These are phyloP conservation scores for Zygoascus meyerae DNA, from an alignment of 1,139 yeast species.

Conservation along the genomic window DNA sequence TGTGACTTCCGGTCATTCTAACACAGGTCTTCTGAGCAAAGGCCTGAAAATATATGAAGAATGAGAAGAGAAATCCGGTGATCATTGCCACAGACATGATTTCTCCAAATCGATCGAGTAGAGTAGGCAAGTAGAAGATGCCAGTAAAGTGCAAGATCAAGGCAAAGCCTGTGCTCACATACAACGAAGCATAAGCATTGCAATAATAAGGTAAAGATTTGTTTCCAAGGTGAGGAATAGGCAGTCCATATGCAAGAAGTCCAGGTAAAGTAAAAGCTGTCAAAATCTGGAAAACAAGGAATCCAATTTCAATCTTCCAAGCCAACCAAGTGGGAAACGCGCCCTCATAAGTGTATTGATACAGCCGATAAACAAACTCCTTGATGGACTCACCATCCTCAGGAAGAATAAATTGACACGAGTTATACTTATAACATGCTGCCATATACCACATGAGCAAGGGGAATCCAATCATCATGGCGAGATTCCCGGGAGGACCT, in stretches of 20 bases:
- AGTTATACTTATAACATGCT: slow-evolving; percentile 78
- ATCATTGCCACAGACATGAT: slow-evolving; percentile 88
- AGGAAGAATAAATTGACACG: slow-evolving; percentile 70
- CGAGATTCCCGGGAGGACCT: slow-evolving; percentile 84
- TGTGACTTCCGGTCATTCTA: slow-evolving; percentile 83
- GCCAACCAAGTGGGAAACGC: slow-evolving; percentile 68
- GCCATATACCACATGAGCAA: slow-evolving; percentile 94
- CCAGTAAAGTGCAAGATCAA: slow-evolving; percentile 66
- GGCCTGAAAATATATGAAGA: slow-evolving; percentile 58
- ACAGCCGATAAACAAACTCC: slow-evolving; percentile 47
- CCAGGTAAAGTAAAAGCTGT: slow-evolving; percentile 92
- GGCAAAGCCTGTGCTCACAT: slow-evolving; percentile 55
- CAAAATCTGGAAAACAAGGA: slow-evolving; percentile 61
- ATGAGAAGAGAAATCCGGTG: slow-evolving; percentile 67
- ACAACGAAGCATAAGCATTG: slow-evolving; percentile 83
- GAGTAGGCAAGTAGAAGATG: slow-evolving; percentile 61
- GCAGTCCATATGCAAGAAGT: slow-evolving; percentile 90
- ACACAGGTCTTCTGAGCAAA: slow-evolving; percentile 47
- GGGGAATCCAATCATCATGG: slow-evolving; percentile 95
- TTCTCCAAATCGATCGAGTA: slow-evolving; percentile 79
- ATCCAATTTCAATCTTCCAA: slow-evolving; percentile 65
- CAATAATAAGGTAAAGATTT: slow-evolving; percentile 87
- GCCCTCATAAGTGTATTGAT: slow-evolving; percentile 43
- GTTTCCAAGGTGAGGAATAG: slow-evolving; percentile 71
- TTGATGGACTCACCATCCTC: slow-evolving; percentile 50